Base-by-base conservation (phyloP, 495 filamentous ascomycete genomes). In the Aspergillus taichungensis region DNA sequence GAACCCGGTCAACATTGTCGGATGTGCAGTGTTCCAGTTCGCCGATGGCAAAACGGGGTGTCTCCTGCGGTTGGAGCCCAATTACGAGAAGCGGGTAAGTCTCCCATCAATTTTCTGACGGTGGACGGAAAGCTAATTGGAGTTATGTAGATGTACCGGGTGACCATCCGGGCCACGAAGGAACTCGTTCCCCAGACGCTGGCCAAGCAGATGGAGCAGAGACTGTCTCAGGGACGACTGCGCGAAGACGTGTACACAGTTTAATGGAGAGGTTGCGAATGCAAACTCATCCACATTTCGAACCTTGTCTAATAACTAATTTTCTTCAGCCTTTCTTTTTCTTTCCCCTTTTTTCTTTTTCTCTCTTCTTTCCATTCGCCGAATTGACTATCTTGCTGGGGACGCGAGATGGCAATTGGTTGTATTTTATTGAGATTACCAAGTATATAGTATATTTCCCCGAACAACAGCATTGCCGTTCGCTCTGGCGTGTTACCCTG, bases 161-260 rank as follows among this genome's bases (percentile, higher is more conserved):
- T 95, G 43, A 99, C 94, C 3, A 84, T 99, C 49, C 76, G 94
- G 41, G 94, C 94, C 9, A 99, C 94, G 3, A 88, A 97, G 51
- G 94, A 97, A 52, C 72, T 65, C 9, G 84, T 96, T 3, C 88
- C 92, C 10, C 82, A 84, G 9, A 72, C 87, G 28, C 55, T 99
- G 43, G 68, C 87, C 48, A 91, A 85, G 57, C 62, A 87, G 42
- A 94, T 97, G 87, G 84, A 92, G 58, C 86, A 91, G 54, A 72
- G 79, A 47, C 64, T 96, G 38, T 71, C 80, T 31, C 69, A 79
- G 51, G 82, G 82, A 55, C 56, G 6, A 47, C 42, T 27, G 34
- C 42, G 33, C 42, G 62, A 52, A 11, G 41, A 35, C 10, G 47
- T 45, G 35, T 40, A 47, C 18, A 24, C 18, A 24, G 18, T 24